These are phyloP conservation scores for Rubia yunnanensis DNA, from an alignment of 257 asterid genomes.

Conservation along the genomic window DNA sequence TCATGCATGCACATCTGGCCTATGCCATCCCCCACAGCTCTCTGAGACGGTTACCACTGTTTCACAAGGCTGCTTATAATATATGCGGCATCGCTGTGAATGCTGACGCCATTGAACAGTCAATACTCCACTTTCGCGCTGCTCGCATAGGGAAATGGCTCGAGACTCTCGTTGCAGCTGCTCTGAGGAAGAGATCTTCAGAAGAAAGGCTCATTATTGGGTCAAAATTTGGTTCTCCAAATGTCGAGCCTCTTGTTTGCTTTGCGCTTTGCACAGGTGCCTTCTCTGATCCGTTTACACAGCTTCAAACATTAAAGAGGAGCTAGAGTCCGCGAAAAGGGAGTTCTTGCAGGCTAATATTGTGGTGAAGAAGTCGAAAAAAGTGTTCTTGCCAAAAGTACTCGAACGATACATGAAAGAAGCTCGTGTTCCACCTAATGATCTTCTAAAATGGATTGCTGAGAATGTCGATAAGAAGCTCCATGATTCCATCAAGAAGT, in stretches of 20 bases:
- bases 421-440: conserved; percentile 33
- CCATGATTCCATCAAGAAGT: conserved; percentile 33
- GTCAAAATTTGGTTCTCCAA: conserved; percentile 39
- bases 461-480: conserved; percentile 43
- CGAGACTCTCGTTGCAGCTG: conserved; percentile 48
- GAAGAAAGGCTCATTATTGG: conserved; percentile 37
- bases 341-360: conserved; percentile 46
- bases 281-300: conserved; percentile 57
- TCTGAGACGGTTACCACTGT: conserved; percentile 55
- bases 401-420: conserved; percentile 45
- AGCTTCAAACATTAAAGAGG: conserved; percentile 34
- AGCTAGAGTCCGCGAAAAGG: conserved; percentile 43
- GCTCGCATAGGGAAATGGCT: conserved; percentile 60
- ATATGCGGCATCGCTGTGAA: conserved; percentile 42
- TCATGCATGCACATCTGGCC: conserved; percentile 59
- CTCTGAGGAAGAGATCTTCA: conserved; percentile 42
- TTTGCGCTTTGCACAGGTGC: conserved; percentile 54
- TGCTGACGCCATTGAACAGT: conserved; percentile 51
- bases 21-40: conserved; percentile 59
- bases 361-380: conserved; percentile 37
- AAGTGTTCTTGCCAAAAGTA: conserved; percentile 37
- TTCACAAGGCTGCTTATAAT: conserved; percentile 68
- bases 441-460: conserved; percentile 34
- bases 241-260: conserved; percentile 42
- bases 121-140: conserved; percentile 43